Percentiles rank a stretch among this genome's conserved stretches.
Evolutionary conservation across 805 yeast species (phyloP).

Genomic region (Saccharomycopsis sp.): DNA sequence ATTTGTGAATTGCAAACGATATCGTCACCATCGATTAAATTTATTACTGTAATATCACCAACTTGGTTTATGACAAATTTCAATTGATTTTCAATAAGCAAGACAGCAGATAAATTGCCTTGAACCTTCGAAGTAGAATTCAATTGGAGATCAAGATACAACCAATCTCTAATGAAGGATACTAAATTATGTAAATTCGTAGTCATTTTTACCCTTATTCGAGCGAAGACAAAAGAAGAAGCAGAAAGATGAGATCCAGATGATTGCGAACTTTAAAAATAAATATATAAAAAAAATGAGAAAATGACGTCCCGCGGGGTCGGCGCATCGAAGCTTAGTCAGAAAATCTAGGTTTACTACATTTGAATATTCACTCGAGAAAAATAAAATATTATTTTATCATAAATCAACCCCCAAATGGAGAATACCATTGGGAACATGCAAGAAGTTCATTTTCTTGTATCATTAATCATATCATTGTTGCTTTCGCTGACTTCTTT

Average conservation of each 20-base stretch:
- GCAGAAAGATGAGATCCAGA: background rate
- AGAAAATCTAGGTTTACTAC: background rate
- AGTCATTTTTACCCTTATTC: no score
- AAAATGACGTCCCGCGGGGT: no score
- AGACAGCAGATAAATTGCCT: background rate
- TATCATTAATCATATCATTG: conserved; percentile 2
- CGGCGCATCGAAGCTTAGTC: no score
- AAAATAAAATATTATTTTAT: no score
- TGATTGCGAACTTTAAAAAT: no score
- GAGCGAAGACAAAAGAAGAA: background rate
- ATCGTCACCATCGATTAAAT: background rate
- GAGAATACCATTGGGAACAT: background rate
- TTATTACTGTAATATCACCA: conserved; percentile 3
- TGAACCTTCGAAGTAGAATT: conserved; percentile 7
- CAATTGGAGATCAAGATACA: conserved; percentile 3
- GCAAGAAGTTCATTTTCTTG: background rate
- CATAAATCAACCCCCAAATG: background rate
- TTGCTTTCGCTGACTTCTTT: background rate
- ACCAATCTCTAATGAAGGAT: conserved; percentile 16
- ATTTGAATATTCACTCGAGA: background rate
- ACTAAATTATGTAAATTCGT: background rate
- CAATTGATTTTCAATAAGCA: conserved; percentile 6
- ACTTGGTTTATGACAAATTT: conserved; percentile 2
- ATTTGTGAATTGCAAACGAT: conserved; percentile 4
- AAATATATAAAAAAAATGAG: no score